These are phyloP conservation scores for Raphidocelis subcapitata DNA, from an alignment of 139 green algal species.

Conservation along the genomic window DNA sequence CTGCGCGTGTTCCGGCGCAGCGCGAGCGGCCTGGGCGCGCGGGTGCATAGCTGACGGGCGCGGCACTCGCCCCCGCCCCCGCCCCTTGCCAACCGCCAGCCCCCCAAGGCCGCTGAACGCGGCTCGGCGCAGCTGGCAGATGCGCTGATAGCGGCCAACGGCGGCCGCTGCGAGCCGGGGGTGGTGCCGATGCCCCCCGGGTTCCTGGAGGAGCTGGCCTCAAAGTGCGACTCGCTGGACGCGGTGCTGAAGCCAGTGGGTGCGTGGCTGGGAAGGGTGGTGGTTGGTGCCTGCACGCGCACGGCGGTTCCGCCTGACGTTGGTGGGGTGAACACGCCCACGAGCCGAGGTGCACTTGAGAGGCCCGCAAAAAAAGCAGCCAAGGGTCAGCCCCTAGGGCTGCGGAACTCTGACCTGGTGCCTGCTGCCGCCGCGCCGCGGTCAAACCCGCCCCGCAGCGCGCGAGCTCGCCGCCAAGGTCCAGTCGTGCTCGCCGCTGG, in stretches of 20 bases:
- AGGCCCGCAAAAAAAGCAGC: no score
- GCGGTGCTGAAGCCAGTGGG: constrained; percentile 57
- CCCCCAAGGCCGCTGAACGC: neutral
- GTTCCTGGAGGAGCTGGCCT: constrained; percentile 82
- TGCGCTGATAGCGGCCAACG: constrained; percentile 6
- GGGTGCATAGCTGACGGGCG: no score
- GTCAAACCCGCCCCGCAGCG: constrained; percentile 36
- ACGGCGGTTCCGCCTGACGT: no score
- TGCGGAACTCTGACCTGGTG: no score
- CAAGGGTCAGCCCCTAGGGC: no score
- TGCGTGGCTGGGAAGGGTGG: constrained; percentile 20
- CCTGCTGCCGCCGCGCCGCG: no score
- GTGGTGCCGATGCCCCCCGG: constrained; percentile 61
- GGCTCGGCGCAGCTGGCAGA: constrained; percentile 78
- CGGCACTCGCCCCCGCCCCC: no score
- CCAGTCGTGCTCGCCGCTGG: constrained; percentile 58
- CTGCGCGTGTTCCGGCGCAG: no score
- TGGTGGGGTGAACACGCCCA: no score
- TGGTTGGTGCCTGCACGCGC: neutral
- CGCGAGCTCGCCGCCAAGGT: constrained; percentile 51
- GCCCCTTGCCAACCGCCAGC: constrained; percentile 1
- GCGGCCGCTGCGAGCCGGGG: neutral
- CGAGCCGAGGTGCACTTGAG: no score
- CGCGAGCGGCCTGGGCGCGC: no score
- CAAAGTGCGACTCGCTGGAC: constrained; percentile 61